Base-by-base conservation (phyloP, 306 rosid genomes). In the Casuarina cunninghamiana region DNA sequence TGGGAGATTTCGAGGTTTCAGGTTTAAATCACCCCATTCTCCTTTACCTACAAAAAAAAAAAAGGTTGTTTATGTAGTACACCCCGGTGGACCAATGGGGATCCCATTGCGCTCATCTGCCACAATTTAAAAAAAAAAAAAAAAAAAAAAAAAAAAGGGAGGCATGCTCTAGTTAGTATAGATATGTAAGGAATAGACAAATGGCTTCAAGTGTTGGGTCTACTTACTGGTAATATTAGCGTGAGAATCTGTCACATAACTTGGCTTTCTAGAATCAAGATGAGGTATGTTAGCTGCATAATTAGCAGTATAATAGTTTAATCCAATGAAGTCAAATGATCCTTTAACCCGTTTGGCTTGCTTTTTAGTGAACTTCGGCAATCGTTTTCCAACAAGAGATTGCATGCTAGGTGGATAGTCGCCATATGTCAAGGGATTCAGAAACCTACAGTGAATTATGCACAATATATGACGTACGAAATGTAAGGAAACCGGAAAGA, bases 351-450 rank as follows among this genome's bases (percentile, higher is more conserved):
- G 68, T 15, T 38, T 21, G n/a, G 82, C 73, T 77, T 88, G 61
- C 63, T 82, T 73, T 43, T 16, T 42, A 4, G 83, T 54, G 53
- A 88, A 88, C 19, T 62, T 54, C 26, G 91, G 89, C 75, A 88
- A 53, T 54, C 88, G 73, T 10, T 81, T 53, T 5, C 86, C 53
- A 15, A 83, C 71, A 37, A 55, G 44, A 3, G 53, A 0, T 72
- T 48, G 51, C 91, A 88, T 88, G 65, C 53, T 79, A 21, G 41
- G 6, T 5, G 89, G 91, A 78, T 88, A 88, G 3, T 75, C 57
- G 26, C 89, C 89, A 69, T 42, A 83, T 4, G 86, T 83, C 53
- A 93, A 12, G 9, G 97, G 96, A 7, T 80, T 71, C 90, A 93
- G 85, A 38, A 74, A 91, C 94, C 91, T 91, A 48, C 12, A 78